phyloP scores from a whole-genome alignment of 2,329 filamentous ascomycete species.

The Calonectria hawksworthii region DNA sequence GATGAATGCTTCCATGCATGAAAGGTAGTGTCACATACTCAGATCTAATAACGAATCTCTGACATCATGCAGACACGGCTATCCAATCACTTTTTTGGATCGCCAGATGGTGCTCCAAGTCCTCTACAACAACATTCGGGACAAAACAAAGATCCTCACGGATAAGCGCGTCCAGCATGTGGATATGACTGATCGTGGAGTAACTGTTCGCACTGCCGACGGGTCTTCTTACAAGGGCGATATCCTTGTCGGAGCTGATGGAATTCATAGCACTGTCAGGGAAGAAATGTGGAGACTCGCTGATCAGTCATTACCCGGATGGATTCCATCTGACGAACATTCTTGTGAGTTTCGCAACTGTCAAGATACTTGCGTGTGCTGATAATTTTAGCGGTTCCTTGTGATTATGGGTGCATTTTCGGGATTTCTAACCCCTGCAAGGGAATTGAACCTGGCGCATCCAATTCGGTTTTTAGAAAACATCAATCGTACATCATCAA shows the following conservation, averaged over 20 bases:
- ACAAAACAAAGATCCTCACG: conserved; percentile 43
- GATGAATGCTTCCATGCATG: conserved; percentile 23
- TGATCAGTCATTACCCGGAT: neutral
- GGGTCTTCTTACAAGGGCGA: conserved; percentile 44
- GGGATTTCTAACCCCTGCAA: conserved; percentile 23
- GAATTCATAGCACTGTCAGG: conserved; percentile 55
- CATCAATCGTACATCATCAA: conserved; percentile 10
- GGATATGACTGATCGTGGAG: conserved; percentile 1
- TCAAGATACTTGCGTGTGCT: neutral
- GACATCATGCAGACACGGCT: conserved; percentile 42
- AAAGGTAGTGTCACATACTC: neutral
- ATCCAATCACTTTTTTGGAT: conserved; percentile 52
- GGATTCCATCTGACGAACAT: conserved; percentile 25
- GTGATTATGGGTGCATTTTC: conserved; percentile 24
- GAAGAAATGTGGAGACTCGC: conserved; percentile 46
- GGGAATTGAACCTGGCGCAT: conserved; percentile 10
- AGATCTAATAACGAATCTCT: neutral
- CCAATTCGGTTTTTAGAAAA: neutral
- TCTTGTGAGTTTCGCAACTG: neutral
- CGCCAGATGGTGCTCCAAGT: conserved; percentile 51
- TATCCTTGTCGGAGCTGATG: conserved; percentile 57
- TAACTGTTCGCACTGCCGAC: conserved; percentile 21
- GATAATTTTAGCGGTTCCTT: conserved; percentile 8
- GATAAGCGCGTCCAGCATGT: conserved; percentile 30
- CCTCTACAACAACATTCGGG: conserved; percentile 50